A percentile compares a stretch with the other conserved stretches of the same genome.
Conservation (phyloP, 1,139 yeast genomes). For the Komagataea norvegica region DNA sequence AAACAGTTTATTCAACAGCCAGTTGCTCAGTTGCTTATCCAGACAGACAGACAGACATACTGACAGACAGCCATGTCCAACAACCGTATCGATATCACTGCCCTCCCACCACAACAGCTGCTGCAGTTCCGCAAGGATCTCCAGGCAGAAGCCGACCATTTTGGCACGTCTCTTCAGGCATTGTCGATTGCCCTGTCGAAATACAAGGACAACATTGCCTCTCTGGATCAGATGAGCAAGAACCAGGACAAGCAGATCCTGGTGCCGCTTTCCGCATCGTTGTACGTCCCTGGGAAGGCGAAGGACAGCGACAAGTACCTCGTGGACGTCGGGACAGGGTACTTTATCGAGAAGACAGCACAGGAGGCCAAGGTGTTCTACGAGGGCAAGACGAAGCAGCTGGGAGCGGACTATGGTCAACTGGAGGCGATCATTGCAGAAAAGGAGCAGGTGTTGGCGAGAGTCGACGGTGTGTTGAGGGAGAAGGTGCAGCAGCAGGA, state of each 20-base stretch:
- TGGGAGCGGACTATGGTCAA: constrained; percentile 69
- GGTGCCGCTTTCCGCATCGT: constrained; percentile 84
- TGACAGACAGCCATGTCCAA: constrained; percentile 1
- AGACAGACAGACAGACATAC: too few relatives aligned
- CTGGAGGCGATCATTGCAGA: constrained; percentile 69
- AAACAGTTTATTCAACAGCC: too few relatives aligned
- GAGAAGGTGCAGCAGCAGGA: constrained; percentile 28
- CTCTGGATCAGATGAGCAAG: constrained; percentile 54
- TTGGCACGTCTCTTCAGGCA: constrained; percentile 80
- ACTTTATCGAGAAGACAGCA: constrained; percentile 76
- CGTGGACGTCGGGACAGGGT: constrained; percentile 96
- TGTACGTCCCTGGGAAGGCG: constrained; percentile 82
- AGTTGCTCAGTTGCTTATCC: too few relatives aligned
- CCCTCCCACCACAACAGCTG: constrained; percentile 78
- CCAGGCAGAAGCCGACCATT: constrained; percentile 81
- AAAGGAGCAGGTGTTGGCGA: constrained; percentile 45
- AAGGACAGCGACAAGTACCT: constrained; percentile 62
- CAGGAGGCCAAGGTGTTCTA: constrained; percentile 71
- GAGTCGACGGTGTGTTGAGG: constrained; percentile 48
- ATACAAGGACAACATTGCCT: constrained; percentile 73
- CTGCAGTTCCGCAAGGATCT: constrained; percentile 79
- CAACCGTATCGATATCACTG: constrained; percentile 49
- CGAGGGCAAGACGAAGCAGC: constrained; percentile 64
- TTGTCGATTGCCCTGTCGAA: constrained; percentile 78
- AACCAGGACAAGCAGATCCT: constrained; percentile 49